Evolutionary conservation across 495 filamentous ascomycete genomes (phyloP), one percentile per base, ranked within the genome.

Genomic region (Xylaria acuta): DNA sequence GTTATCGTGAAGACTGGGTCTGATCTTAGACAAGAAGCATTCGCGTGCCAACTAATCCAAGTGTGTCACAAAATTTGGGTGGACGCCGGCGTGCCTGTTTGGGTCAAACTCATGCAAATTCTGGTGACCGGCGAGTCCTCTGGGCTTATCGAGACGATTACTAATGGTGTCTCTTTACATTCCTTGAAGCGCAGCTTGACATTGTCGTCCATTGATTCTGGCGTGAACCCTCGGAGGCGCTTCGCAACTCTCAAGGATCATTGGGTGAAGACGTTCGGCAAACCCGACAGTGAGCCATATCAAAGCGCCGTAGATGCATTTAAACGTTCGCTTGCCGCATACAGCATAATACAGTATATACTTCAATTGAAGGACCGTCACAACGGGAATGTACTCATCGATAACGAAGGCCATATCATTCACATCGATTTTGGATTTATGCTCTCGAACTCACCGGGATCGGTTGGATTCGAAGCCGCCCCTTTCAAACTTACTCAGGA

Each of bases 361-460:
- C 82, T 94, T 59, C 92, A 93, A 76, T 84, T 94, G 34, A 94
- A 94, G 75, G 92, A 94, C 76, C 84, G 92, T n/a, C 92, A 94
- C 81, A 94, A 94, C 75, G 92, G 92, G 22, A 94, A 94, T 75
- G 90, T 94, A 40, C 83, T 94, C 58, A 91, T 94, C 74, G 92
- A 94, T 75, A 92, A 92, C 76, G 87, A 91, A 76, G 92, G 92
- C 20, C 92, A 94, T 75, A 92, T 93, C 34, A 91, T 94, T 71
- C 92, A 94, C 76, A 94, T 94, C 70, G 92, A 94, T 80, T 94
- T 94, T 78, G 92, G 92, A 58, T 94, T 94, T 78, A 94, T 94
- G 92, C 85, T 94, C 58, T 92, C 89, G 8, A 94, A 94, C 78
- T 92, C 91, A 22, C 92, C 92, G 22, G 92, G 92, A 2, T 88